Conservation (phyloP, 2,329 filamentous ascomycete species). For the Alternaria postmessia region DNA sequence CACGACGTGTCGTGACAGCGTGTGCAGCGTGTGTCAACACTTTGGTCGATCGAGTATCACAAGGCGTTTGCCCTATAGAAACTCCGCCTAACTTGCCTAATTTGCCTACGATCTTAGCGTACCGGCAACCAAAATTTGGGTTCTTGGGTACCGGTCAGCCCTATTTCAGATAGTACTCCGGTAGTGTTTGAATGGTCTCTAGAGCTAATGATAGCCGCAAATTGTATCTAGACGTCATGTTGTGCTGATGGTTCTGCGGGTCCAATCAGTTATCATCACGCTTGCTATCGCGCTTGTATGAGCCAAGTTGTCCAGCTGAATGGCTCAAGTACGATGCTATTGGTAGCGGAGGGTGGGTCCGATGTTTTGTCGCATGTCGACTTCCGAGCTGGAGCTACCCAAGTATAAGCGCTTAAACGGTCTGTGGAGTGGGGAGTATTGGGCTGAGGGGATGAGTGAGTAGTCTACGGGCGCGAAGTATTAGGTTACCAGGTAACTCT, state of each 20-base stretch:
- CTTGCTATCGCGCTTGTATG: background rate
- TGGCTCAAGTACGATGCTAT: background rate
- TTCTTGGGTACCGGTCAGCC: conserved; percentile 1
- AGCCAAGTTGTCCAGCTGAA: background rate
- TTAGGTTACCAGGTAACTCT: background rate
- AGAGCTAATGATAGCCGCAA: background rate
- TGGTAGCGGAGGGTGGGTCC: background rate
- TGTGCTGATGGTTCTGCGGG: background rate
- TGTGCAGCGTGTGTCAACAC: background rate
- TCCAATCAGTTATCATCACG: background rate
- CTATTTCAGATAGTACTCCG: conserved; percentile 3
- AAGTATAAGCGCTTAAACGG: background rate
- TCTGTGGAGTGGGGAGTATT: background rate
- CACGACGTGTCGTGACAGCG: background rate
- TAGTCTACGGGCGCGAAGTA: background rate
- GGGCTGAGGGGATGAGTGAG: background rate
- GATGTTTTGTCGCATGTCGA: background rate
- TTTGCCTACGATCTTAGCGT: background rate
- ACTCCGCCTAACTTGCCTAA: background rate
- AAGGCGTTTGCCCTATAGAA: background rate
- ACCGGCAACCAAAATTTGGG: background rate
- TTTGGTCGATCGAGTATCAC: background rate
- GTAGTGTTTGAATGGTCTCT: background rate
- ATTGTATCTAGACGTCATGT: conserved; percentile 8
- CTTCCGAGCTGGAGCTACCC: background rate